These are phyloP conservation scores for Dovyalis caffra DNA, from an alignment of 345 rosid genomes.

Conservation along the genomic window DNA sequence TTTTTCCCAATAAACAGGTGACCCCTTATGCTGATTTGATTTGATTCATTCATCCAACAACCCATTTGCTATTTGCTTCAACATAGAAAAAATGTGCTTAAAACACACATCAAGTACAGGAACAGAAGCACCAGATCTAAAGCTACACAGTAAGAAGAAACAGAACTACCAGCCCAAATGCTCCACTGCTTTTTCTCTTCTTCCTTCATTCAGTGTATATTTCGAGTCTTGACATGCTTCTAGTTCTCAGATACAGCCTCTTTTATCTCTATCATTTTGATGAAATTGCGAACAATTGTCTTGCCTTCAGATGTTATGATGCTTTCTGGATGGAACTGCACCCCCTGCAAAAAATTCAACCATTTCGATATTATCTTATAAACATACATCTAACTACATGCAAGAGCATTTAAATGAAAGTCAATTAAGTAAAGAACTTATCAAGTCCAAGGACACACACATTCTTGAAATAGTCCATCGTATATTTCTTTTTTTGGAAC, in stretches of 20 bases:
- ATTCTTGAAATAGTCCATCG: not conserved
- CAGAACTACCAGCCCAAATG: not conserved
- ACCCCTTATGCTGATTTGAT: not conserved
- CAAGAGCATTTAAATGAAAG: not conserved
- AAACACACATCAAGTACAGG: too few species aligned
- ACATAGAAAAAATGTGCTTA: not conserved
- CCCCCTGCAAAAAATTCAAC: constrained; percentile 60
- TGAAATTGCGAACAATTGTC: constrained; percentile 71
- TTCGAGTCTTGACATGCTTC: not conserved
- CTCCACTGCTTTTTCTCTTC: not conserved
- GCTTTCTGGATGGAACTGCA: constrained; percentile 97
- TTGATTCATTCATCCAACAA: not conserved
- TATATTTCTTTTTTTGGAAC: too few species aligned
- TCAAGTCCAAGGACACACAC: not conserved
- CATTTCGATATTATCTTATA: not conserved
- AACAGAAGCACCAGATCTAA: not conserved
- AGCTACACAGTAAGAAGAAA: not conserved
- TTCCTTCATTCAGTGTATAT: not conserved
- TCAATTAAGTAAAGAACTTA: not conserved
- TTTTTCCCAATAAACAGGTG: not conserved
- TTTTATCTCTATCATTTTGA: constrained; percentile 29
- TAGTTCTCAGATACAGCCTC: constrained; percentile 19
- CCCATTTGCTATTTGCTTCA: not conserved
- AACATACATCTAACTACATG: not conserved
- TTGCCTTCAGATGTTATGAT: constrained; percentile 79